Base-by-base conservation (phyloP, 1,284 basidiomycete genomes). In the Laetiporus sulphureus region DNA sequence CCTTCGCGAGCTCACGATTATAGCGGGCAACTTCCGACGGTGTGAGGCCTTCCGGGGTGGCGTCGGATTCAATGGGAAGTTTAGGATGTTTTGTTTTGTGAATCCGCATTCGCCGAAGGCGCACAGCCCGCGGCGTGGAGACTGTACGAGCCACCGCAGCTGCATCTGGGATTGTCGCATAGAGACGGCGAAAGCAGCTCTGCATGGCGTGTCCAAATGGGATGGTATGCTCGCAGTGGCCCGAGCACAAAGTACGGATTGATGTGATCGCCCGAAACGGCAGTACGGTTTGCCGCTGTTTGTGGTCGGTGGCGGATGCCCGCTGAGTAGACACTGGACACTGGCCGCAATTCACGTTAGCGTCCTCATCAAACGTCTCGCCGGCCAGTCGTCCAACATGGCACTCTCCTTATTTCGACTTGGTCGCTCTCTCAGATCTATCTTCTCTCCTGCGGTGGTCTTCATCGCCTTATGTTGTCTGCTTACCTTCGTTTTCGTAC, bases 401-500 rank as follows among this genome's bases (percentile, higher is more conserved):
- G 55, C 54, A 18, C 48, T 60, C 38, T 52, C 53, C 10, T 39
- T 58, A 16, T 57, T 51, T 38, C 66, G 70, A 21, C 27, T 72
- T 18, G 56, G 64, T n/a, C 66, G 72, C 36, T 64, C 64, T 46
- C 22, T 71, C 18, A 61, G 62, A 31, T 73, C 72, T 4, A 64
- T 76, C 23, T 73, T 75, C 47, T 67, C 70, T 3, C 82, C 85
- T 2, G 58, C 81, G 31, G 67, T 75, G 6, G 66, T 80, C 8
- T 65, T 87, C 47, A 56, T 86, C 40, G 68, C 71, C 8, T 84
- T 91, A 62, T 79, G 76, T 15, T 74, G 73, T 46, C 68, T 88
- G 22, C 78, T 92, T 37, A 79, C 78, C 3, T 83, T 80, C 63
- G 62, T 86, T 32, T 86, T 88, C 58, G 67, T 88, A 23, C 74